phyloP scores from a whole-genome alignment of 768 basidiomycete genomes.

The Galerina marginata region DNA sequence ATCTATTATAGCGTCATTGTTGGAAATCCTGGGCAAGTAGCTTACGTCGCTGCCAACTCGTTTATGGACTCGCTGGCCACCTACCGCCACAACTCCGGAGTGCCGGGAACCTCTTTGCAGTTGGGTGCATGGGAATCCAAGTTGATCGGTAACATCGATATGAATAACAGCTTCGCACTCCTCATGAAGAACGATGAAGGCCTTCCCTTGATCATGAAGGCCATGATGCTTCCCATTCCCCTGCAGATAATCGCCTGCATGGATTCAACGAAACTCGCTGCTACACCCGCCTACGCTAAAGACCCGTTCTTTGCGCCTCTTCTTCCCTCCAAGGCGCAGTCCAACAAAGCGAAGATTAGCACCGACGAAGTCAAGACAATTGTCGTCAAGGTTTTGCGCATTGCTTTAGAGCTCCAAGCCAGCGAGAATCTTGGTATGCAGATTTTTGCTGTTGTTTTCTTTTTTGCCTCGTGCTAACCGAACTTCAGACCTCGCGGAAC shows the following conservation, averaged over 20 bases:
- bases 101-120: slow-evolving; percentile 34
- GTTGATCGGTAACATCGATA: slow-evolving; percentile 24
- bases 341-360: slow-evolving; percentile 15
- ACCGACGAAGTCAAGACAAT: slow-evolving; percentile 24
- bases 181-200: slow-evolving; percentile 27
- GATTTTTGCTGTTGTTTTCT: not conserved
- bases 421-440: slow-evolving; percentile 34
- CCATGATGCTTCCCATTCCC: slow-evolving; percentile 27
- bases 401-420: slow-evolving; percentile 32
- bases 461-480: not conserved
- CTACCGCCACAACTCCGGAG: slow-evolving; percentile 29
- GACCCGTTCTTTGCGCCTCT: slow-evolving; percentile 29
- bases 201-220: slow-evolving; percentile 25
- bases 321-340: slow-evolving; percentile 8
- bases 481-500: slow-evolving; percentile 30
- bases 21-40: slow-evolving; percentile 34
- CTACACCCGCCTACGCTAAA: slow-evolving; percentile 24
- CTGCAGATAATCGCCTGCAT: slow-evolving; percentile 28
- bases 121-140: slow-evolving; percentile 38
- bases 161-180: slow-evolving; percentile 26
- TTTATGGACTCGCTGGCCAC: slow-evolving; percentile 36
- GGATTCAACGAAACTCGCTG: slow-evolving; percentile 24
- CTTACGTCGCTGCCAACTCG: slow-evolving; percentile 34
- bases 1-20: slow-evolving; percentile 27
- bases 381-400: slow-evolving; percentile 28